These are phyloP conservation scores for Rhodotorula sp. DNA, from an alignment of 1,284 basidiomycete genomes.

Conservation along the genomic window DNA sequence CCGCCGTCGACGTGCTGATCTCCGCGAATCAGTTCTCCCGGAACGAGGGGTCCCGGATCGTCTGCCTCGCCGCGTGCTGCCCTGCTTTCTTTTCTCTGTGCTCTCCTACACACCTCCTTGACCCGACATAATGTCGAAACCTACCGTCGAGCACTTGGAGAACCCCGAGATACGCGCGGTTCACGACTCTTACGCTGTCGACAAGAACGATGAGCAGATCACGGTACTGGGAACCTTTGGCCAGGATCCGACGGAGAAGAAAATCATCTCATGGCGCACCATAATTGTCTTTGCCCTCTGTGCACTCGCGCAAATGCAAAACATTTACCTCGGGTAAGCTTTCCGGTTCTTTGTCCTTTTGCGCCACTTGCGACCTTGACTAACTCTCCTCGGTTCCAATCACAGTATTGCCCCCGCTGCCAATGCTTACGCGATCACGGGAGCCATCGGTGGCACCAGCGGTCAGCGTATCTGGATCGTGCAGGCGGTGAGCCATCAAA, in stretches of 20 bases:
- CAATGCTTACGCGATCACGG: conserved; percentile 13
- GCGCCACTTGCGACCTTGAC: neutral
- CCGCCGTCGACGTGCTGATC: too few relatives aligned
- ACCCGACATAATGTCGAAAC: conserved; percentile 3
- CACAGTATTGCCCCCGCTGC: conserved; percentile 20
- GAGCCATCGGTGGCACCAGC: conserved; percentile 4
- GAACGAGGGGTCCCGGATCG: too few relatives aligned
- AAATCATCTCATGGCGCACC: conserved; percentile 5
- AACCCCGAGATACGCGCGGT: neutral
- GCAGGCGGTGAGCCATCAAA: conserved; percentile 1
- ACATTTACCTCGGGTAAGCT: conserved; percentile 11
- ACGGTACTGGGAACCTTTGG: conserved; percentile 20
- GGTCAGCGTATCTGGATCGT: conserved; percentile 28
- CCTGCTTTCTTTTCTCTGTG: neutral
- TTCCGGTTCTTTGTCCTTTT: too few relatives aligned
- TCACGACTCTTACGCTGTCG: conserved; percentile 17
- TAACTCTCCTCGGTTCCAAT: neutral
- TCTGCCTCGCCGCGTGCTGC: too few relatives aligned
- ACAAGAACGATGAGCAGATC: conserved; percentile 11
- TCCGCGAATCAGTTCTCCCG: too few relatives aligned
- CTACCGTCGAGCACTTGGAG: conserved; percentile 12
- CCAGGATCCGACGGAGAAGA: conserved; percentile 18
- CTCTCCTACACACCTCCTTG: neutral
- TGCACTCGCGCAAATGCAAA: conserved; percentile 12
- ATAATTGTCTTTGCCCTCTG: conserved; percentile 13